Evolutionary conservation across 768 basidiomycete genomes (phyloP).

Genomic region (Kwoniella newhampshirensis): DNA sequence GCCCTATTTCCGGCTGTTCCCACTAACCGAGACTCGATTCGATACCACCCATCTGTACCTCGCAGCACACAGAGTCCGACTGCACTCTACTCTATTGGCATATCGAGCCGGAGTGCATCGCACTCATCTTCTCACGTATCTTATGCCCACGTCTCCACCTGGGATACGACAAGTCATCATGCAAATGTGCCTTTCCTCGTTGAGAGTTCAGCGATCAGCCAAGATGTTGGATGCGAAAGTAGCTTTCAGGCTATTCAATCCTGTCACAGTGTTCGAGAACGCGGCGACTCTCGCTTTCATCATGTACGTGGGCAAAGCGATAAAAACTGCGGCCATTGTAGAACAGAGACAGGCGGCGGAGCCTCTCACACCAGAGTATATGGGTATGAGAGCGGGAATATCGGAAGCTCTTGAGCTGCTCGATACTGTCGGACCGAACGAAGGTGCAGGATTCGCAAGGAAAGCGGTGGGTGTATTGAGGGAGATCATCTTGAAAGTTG

Average conservation of each 20-base stretch:
- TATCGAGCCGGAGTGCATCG: conserved; percentile 40
- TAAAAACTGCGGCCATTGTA: neutral
- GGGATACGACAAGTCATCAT: conserved; percentile 28
- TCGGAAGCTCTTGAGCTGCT: conserved; percentile 38
- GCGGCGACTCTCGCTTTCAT: conserved; percentile 35
- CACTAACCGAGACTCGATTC: conserved; percentile 32
- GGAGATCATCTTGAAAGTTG: conserved; percentile 31
- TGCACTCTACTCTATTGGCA: conserved; percentile 33
- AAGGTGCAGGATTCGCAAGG: conserved; percentile 16
- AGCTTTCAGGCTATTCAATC: conserved; percentile 36
- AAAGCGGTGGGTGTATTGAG: conserved; percentile 34
- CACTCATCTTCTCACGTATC: conserved; percentile 35
- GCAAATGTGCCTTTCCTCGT: conserved; percentile 28
- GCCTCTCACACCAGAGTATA: conserved; percentile 9
- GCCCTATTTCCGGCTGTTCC: conserved; percentile 37
- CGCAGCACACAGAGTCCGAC: conserved; percentile 33
- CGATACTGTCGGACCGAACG: conserved; percentile 30
- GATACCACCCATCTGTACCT: conserved; percentile 38
- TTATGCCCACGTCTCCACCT: conserved; percentile 26
- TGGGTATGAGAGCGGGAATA: conserved; percentile 29
- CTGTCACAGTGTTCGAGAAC: conserved; percentile 40
- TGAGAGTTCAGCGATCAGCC: conserved; percentile 37
- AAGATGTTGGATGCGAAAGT: conserved; percentile 40
- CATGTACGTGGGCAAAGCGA: conserved; percentile 31
- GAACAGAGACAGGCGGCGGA: neutral